Evolutionary conservation across 176 grass and related monocot species (phyloP).

Genomic region (Triticum turgidum): DNA sequence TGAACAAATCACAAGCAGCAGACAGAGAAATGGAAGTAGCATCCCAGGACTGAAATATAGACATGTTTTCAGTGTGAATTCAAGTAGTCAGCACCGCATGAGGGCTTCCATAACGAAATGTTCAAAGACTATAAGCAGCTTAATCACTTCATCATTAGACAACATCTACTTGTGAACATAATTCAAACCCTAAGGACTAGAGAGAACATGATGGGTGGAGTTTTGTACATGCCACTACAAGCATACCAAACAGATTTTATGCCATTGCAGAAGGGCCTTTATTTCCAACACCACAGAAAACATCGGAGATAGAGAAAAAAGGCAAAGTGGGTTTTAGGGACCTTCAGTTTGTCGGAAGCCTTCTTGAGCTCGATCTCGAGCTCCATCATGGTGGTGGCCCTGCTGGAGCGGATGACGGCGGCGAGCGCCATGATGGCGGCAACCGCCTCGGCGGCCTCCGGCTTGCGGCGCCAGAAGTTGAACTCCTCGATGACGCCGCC

Average conservation of each 20-base stretch:
- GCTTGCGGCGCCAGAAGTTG: slow-evolving; percentile 94
- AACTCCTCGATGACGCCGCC: slow-evolving; percentile 91
- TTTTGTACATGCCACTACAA: neutral
- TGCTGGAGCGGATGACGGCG: slow-evolving; percentile 81
- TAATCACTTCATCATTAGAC: neutral
- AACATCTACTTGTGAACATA: neutral
- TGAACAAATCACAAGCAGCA: slow-evolving; percentile 95
- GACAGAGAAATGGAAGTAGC: slow-evolving; percentile 88
- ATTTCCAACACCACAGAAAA: neutral
- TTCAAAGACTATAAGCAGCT: neutral
- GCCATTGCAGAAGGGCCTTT: neutral
- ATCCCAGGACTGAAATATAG: slow-evolving; percentile 82
- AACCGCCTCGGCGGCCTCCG: slow-evolving; percentile 87
- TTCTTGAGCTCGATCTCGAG: slow-evolving; percentile 99
- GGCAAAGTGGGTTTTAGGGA: neutral
- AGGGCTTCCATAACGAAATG: neutral
- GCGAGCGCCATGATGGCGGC: slow-evolving; percentile 94
- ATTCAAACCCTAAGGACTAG: neutral
- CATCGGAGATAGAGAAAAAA: neutral
- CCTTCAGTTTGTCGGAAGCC: slow-evolving; percentile 88
- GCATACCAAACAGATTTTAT: neutral
- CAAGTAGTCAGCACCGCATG: neutral
- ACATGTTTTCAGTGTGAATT: neutral
- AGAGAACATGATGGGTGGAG: neutral
- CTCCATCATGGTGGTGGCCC: slow-evolving; percentile 98